Evolutionary conservation across 345 rosid species (phyloP), one percentile per base, ranked within the genome.

Genomic region (Trapa bicornis): DNA sequence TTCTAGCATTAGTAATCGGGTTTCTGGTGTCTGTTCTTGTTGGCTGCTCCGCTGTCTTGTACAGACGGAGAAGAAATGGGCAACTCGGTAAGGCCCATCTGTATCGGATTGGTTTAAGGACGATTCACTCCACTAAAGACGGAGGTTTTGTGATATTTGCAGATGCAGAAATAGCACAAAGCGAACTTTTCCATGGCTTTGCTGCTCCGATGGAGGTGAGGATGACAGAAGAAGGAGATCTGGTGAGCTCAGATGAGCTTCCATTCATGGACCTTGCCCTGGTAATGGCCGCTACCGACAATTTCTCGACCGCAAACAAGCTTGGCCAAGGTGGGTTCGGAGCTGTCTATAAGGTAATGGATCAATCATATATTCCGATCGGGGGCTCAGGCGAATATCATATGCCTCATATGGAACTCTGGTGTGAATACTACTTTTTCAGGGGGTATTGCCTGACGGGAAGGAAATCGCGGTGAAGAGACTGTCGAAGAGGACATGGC

Each of bases 291-390:
- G 83, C 83, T 11, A 73, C 85, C 47, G 67, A 73, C 58, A 63
- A 77, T 64, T 79, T 81, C 68, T 75, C 81, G 2, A 66, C 65
- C 47, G 39, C 43, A 17, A 75, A 82, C 50, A 79, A 67, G 75
- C 76, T 82, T 1, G 85, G 81, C 36, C 64, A 77, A 57, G 83
- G 80, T 16, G 81, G 83, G 1, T 82, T 82, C 38, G 83, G 86
- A 35, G 45, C 70, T 7, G 86, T 82, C 62, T 72, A 77, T 64
- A 80, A 77, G 82, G 81, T 77, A 68, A 48, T 42, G 29, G 0
- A 22, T 58, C 2, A 42, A 42, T 45, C 22, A 1, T 1, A 0
- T 54, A n/a, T 5, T 22, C 10, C 16, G 22, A 50, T 14, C 16
- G 2, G 22, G 48, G 7, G 12, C 52, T 50, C 22, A 16, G 54